Evolutionary conservation across 768 basidiomycete genomes (phyloP).

Genomic region (Inosperma sp.): DNA sequence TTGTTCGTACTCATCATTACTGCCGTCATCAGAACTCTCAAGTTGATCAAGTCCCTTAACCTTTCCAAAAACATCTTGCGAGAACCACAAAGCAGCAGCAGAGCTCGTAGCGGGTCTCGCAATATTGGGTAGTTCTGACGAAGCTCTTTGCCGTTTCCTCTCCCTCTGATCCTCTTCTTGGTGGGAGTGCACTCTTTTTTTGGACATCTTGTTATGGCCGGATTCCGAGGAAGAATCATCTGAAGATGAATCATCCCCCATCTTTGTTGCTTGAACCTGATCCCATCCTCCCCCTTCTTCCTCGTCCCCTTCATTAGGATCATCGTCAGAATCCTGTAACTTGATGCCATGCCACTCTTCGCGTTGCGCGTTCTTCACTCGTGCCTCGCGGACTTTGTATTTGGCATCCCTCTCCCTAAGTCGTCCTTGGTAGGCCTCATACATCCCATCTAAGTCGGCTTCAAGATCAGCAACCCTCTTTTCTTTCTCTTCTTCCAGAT

Average conservation of each 20-base stretch:
- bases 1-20: conserved; percentile 18
- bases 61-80: conserved; percentile 83
- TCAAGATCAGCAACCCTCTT: conserved; percentile 62
- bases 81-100: conserved; percentile 89
- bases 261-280: conserved; percentile 52
- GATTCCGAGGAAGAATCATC: conserved; percentile 46
- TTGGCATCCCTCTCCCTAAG: conserved; percentile 83
- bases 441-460: conserved; percentile 82
- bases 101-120: conserved; percentile 34
- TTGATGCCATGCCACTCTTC: conserved; percentile 82
- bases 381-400: conserved; percentile 75
- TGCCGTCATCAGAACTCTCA: conserved; percentile 29
- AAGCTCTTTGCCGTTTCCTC: conserved; percentile 51
- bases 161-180: conserved; percentile 34
- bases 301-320: conserved; percentile 40
- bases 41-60: conserved; percentile 40
- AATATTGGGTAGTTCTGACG: conserved; percentile 37
- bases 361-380: conserved; percentile 64
- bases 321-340: conserved; percentile 33
- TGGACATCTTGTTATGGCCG: conserved; percentile 33
- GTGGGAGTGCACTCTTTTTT: conserved; percentile 1
- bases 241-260: conserved; percentile 40
- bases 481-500: conserved; percentile 37
- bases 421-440: conserved; percentile 79
- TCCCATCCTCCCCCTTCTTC: conserved; percentile 69